Percentiles rank a stretch among this genome's conserved stretches.
These are phyloP conservation scores for Eucalyptus albens DNA, from an alignment of 345 rosid genomes.

Conservation along the genomic window DNA sequence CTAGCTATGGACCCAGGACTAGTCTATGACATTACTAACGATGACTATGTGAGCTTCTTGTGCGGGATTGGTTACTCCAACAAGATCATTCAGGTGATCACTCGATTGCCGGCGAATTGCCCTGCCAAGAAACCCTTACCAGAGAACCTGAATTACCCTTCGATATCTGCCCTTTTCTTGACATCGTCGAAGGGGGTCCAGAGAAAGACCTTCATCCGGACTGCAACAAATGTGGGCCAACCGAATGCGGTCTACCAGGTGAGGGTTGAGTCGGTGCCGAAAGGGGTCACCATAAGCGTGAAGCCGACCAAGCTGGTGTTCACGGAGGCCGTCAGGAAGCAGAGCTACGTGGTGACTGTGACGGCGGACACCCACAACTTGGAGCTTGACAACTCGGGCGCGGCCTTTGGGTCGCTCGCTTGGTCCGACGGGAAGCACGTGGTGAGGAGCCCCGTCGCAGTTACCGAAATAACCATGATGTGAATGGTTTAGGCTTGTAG, in stretches of 20 bases:
- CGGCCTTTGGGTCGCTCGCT: constrained; percentile 54
- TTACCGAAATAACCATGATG: constrained; percentile 47
- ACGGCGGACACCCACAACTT: constrained; percentile 34
- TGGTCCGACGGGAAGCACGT: constrained; percentile 75
- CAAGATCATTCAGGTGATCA: constrained; percentile 59
- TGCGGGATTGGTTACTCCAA: constrained; percentile 66
- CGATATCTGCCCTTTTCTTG: constrained; percentile 54
- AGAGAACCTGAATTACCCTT: constrained; percentile 74
- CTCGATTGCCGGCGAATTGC: constrained; percentile 38
- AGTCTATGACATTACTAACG: constrained; percentile 47
- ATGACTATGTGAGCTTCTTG: constrained; percentile 54
- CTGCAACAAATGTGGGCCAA: constrained; percentile 62
- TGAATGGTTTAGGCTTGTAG: not conserved
- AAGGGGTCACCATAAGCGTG: constrained; percentile 45
- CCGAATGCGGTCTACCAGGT: constrained; percentile 19
- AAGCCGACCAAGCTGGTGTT: constrained; percentile 50
- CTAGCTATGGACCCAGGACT: constrained; percentile 77
- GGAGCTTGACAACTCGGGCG: constrained; percentile 50
- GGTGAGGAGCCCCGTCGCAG: constrained; percentile 64
- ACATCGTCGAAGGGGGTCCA: constrained; percentile 15
- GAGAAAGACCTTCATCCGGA: constrained; percentile 39
- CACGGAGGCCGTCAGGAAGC: constrained; percentile 27
- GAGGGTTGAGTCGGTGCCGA: constrained; percentile 34
- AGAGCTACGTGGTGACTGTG: constrained; percentile 43
- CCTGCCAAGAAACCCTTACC: constrained; percentile 45